phyloP scores from a whole-genome alignment of 192 early-diverging fungal species.

The Lobulomyces angularis region DNA sequence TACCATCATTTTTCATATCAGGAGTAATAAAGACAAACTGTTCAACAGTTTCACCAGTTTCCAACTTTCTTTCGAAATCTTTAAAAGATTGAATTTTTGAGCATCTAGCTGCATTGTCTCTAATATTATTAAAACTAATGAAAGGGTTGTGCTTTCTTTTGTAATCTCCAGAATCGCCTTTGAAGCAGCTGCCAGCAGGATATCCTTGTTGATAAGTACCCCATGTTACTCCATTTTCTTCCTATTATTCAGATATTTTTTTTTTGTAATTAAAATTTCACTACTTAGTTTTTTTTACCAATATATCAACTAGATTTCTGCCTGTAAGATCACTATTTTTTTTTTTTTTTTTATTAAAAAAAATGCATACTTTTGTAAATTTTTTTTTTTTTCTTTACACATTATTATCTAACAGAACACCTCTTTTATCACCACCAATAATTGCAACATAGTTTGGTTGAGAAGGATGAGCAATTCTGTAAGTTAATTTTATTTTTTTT shows the following conservation, averaged over 20 bases:
- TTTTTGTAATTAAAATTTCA: too few relatives aligned
- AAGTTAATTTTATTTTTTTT: too few relatives aligned
- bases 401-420: too few relatives aligned
- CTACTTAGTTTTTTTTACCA: too few relatives aligned
- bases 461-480: too few relatives aligned
- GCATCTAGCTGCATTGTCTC: slow-evolving; percentile 38
- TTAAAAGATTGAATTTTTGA: slow-evolving; percentile 55
- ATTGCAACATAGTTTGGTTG: slow-evolving; percentile 61
- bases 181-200: slow-evolving; percentile 40
- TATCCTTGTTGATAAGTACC: slow-evolving; percentile 50
- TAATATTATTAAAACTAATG: slow-evolving; percentile 40
- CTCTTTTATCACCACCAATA: slow-evolving; percentile 11
- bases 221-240: slow-evolving; percentile 44
- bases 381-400: too few relatives aligned
- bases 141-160: slow-evolving; percentile 67
- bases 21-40: slow-evolving; percentile 54
- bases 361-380: too few relatives aligned
- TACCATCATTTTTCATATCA: slow-evolving; percentile 36
- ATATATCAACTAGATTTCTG: too few relatives aligned
- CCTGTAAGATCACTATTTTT: too few relatives aligned
- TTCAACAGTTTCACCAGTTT: slow-evolving; percentile 27
- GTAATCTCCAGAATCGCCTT: slow-evolving; percentile 24
- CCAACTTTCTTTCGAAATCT: too few relatives aligned
- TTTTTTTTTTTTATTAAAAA: too few relatives aligned
- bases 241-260: slow-evolving; percentile 38